Percentiles rank a stretch among this genome's conserved stretches.
phyloP scores from a whole-genome alignment of 805 yeast genomes.

The Saitoella complicata region DNA sequence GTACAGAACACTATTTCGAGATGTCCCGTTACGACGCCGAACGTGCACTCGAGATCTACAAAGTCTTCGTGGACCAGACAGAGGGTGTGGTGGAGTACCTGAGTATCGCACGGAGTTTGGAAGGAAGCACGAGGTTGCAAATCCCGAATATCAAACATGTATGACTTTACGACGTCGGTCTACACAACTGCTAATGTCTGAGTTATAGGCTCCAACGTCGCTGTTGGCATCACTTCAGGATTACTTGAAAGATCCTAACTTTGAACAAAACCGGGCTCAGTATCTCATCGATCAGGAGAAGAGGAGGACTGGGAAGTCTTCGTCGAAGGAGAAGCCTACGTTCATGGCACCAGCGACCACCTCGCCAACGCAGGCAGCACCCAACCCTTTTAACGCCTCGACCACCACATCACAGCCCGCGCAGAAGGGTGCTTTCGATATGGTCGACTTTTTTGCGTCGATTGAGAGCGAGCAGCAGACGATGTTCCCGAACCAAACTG shows the following conservation, averaged over 20 bases:
- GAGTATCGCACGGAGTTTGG: slow-evolving; percentile 77
- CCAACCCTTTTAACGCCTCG: too few relatives aligned
- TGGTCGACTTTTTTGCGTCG: too few relatives aligned
- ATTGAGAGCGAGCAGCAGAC: too few relatives aligned
- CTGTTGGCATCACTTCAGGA: slow-evolving; percentile 74
- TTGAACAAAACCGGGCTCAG: slow-evolving; percentile 63
- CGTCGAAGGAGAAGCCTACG: too few relatives aligned
- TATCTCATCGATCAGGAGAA: slow-evolving; percentile 26
- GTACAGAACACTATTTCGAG: slow-evolving; percentile 75
- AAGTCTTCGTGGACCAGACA: slow-evolving; percentile 70
- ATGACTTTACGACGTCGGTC: too few relatives aligned
- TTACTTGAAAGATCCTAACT: slow-evolving; percentile 71
- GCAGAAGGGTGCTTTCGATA: too few relatives aligned
- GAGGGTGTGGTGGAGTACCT: slow-evolving; percentile 74
- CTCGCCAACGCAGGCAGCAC: too few relatives aligned
- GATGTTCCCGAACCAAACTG: too few relatives aligned
- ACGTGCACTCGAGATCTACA: slow-evolving; percentile 69
- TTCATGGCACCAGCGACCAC: too few relatives aligned
- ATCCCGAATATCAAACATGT: slow-evolving; percentile 92
- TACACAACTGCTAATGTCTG: too few relatives aligned
- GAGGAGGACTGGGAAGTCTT: too few relatives aligned
- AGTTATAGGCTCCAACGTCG: slow-evolving; percentile 54
- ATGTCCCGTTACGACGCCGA: slow-evolving; percentile 76
- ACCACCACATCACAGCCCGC: too few relatives aligned
- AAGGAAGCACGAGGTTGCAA: slow-evolving; percentile 69